Evolutionary conservation across 441 rosid genomes (phyloP), one percentile per base, ranked within the genome.

Genomic region (Populus hybrid): DNA sequence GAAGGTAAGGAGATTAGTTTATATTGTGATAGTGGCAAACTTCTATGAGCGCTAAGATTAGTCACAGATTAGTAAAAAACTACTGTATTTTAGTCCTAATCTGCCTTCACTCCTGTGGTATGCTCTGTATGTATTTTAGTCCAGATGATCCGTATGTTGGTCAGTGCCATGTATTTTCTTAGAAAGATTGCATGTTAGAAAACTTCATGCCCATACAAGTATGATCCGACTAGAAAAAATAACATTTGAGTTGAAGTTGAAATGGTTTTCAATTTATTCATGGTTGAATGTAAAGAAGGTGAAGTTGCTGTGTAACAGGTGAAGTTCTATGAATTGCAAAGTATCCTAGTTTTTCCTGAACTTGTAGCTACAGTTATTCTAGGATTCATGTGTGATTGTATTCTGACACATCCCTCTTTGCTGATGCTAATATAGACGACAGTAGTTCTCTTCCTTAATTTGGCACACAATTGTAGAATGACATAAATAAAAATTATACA

Each of bases 1-100:
- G 63, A 96, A 96, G 98, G 99, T 94, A 84, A n/a, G 28, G 80
- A 67, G 67, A 40, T 76, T 38, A 23, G 34, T 61, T 12, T 23
- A 32, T 28, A 8, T 21, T 64, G 6, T 10, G 30, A 65, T 12
- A 24, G 68, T 1, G 2, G 32, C 30, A 65, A 65, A 65, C 32
- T 65, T 11, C 6, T 65, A 9, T 7, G 32, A 64, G 12, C 26
- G 6, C 30, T 64, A 64, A 64, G 14, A 64, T 5, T 26, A 64
- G 26, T 8, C 16, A 26, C 18, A 23, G 16, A 65, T 24, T 65
- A 64, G 26, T 64, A 1, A 64, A 24, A 64, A 61, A 61, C 67
- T 64, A 4, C 7, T 65, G 7, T 21, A 24, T 1, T 65, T 65
- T 24, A 23, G 18, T 65, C 5, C 11, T 72, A 36, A 16, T 23